Conservation (phyloP, 441 rosid species). For the Eutrema salsugineum region DNA sequence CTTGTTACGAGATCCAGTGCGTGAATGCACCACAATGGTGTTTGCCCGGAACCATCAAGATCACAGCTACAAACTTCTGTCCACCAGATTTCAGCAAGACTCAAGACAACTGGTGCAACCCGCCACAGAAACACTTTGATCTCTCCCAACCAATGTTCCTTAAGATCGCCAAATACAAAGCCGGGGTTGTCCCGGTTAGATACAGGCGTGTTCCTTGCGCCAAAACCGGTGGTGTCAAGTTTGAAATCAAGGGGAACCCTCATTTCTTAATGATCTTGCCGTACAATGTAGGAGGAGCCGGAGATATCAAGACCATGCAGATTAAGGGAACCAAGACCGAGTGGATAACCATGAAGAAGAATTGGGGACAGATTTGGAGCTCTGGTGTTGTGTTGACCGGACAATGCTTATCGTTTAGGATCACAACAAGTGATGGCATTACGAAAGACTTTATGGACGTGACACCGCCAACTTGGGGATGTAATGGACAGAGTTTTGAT, state of each 20-base stretch:
- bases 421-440: slow-evolving; percentile 40
- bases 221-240: slow-evolving; percentile 53
- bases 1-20: slow-evolving; percentile 52
- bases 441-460: slow-evolving; percentile 33
- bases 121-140: slow-evolving; percentile 58
- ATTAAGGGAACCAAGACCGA: slow-evolving; percentile 40
- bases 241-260: slow-evolving; percentile 49
- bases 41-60: slow-evolving; percentile 35
- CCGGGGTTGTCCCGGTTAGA: slow-evolving; percentile 51
- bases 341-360: slow-evolving; percentile 44
- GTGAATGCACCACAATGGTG: slow-evolving; percentile 45
- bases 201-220: slow-evolving; percentile 39
- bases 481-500: slow-evolving; percentile 35
- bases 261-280: slow-evolving; percentile 32
- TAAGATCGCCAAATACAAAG: slow-evolving; percentile 38
- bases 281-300: slow-evolving; percentile 57
- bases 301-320: slow-evolving; percentile 36
- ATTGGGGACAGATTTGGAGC: slow-evolving; percentile 65
- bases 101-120: slow-evolving; percentile 51
- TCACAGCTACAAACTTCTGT: slow-evolving; percentile 70
- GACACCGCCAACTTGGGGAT: slow-evolving; percentile 34
- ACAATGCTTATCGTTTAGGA: slow-evolving; percentile 46
- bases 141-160: slow-evolving; percentile 47
- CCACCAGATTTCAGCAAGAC: slow-evolving; percentile 39
- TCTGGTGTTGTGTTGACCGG: slow-evolving; percentile 21